A percentile compares a stretch with the other conserved stretches of the same genome.
phyloP scores from a whole-genome alignment of 2,329 filamentous ascomycete species.

The Cucurbitaria berberidis region DNA sequence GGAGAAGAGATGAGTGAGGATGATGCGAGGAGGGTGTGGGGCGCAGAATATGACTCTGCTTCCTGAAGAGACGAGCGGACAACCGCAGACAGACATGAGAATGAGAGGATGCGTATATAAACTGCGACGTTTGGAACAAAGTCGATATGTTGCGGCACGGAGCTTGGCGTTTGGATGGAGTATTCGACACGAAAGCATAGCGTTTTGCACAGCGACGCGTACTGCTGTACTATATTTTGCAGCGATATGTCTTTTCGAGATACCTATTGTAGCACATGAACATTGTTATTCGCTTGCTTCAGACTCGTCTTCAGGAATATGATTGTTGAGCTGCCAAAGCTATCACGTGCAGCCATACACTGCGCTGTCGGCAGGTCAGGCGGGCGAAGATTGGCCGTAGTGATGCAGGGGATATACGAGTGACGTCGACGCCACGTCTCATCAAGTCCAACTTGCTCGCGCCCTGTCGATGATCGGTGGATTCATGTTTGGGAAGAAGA shows the following conservation, averaged over 20 bases:
- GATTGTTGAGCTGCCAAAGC: no score
- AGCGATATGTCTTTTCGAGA: slow-evolving; percentile 15
- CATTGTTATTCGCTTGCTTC: slow-evolving; percentile 1
- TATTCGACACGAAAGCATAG: neutral
- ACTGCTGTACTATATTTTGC: slow-evolving; percentile 11
- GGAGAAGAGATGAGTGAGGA: slow-evolving; percentile 50
- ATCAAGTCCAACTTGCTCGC: neutral
- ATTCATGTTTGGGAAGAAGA: neutral
- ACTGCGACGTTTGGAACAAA: slow-evolving; percentile 9
- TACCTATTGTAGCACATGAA: slow-evolving; percentile 16
- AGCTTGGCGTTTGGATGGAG: slow-evolving; percentile 5
- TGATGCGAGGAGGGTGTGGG: slow-evolving; percentile 38
- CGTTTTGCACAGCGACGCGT: neutral
- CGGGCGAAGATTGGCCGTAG: slow-evolving; percentile 10
- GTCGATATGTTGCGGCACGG: slow-evolving; percentile 10
- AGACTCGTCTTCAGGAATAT: neutral
- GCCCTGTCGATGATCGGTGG: neutral
- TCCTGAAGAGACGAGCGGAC: slow-evolving; percentile 15
- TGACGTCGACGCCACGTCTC: slow-evolving; percentile 1
- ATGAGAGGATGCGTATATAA: slow-evolving; percentile 9
- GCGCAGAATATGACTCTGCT: slow-evolving; percentile 31
- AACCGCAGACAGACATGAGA: slow-evolving; percentile 5
- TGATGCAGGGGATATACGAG: slow-evolving; percentile 1
- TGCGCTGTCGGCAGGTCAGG: slow-evolving; percentile 13
- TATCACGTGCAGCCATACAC: no score